Base-by-base conservation (phyloP, 2,329 filamentous ascomycete genomes). In the Eutypella sp. region DNA sequence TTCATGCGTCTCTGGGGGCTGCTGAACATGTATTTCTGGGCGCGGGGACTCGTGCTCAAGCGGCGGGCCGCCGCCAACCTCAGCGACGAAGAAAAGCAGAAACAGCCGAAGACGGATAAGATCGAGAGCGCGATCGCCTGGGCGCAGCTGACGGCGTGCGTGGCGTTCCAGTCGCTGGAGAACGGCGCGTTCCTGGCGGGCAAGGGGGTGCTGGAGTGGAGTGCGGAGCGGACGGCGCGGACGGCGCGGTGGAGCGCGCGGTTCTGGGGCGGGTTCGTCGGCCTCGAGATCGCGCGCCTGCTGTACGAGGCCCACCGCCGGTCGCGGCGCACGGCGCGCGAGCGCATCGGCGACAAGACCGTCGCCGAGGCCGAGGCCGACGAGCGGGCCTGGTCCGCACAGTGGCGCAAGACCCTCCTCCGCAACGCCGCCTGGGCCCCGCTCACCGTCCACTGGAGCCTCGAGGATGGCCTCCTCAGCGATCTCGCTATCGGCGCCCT, bases 361-460 rank as follows among this genome's bases (percentile, higher is more conserved):
- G 57, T 61, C 44, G 53, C 57, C 38, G 50, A 53, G 51, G 52
- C 61, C 44, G 55, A 63, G 56, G 40, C 42, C 19, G 59, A 66
- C 41, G 61, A 60, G 47, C 53, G 52, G 57, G 68, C 69, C 39
- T 80, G 77, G 69, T 57, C 57, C 37, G 60, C 54, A 11, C 62
- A 69, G 49, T 90, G 80, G 79, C 83, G 78, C 73, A 81, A 76
- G 60, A 79, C 84, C 59, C 68, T 92, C 44, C 72, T 82, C 18
- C 77, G 83, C 36, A 90, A 89, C 67, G 61, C 81, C 50, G 82
- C 85, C 25, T 95, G 88, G 82, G 81, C 87, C 46, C 89, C 91
- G 25, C 72, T 95, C 62, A 92, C 88, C 50, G 60, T 92, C 22
- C 89, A 96, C 70, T 96, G 87, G 85, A 85, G 88, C 58, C 65